phyloP scores from a whole-genome alignment of 257 asterid genomes.

The Rubia yunnanensis region DNA sequence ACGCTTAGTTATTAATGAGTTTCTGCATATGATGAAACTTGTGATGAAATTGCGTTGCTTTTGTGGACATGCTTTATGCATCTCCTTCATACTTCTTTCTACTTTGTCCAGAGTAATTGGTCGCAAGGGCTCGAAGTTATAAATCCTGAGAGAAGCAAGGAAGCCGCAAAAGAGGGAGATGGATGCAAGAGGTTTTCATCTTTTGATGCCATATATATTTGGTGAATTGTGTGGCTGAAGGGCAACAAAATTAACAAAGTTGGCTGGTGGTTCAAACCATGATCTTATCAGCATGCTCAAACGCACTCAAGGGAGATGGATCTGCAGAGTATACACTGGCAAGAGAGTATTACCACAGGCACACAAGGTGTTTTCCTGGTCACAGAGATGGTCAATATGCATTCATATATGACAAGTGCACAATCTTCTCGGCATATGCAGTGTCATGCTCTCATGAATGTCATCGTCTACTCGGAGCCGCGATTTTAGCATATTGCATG shows the following conservation, averaged over 20 bases:
- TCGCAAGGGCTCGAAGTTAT: constrained; percentile 89
- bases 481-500: constrained; percentile 92
- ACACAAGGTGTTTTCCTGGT: constrained; percentile 49
- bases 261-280: constrained; percentile 96
- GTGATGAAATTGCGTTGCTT: neutral
- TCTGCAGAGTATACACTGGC: constrained; percentile 88
- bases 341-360: constrained; percentile 91
- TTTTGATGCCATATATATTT: neutral
- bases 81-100: constrained; percentile 1
- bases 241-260: constrained; percentile 67
- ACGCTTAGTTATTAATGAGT: neutral
- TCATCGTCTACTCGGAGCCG: constrained; percentile 86
- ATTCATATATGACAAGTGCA: no score
- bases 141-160: constrained; percentile 97
- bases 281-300: constrained; percentile 98
- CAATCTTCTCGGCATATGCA: no score
- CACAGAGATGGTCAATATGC: no score
- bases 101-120: constrained; percentile 51
- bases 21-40: neutral
- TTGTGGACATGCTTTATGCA: neutral
- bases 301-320: constrained; percentile 75
- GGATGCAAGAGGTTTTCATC: constrained; percentile 61
- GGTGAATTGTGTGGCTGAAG: constrained; percentile 24
- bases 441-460: no score
- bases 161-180: constrained; percentile 95